Conservation (phyloP, 495 filamentous ascomycete species). For the Darksidea phi region DNA sequence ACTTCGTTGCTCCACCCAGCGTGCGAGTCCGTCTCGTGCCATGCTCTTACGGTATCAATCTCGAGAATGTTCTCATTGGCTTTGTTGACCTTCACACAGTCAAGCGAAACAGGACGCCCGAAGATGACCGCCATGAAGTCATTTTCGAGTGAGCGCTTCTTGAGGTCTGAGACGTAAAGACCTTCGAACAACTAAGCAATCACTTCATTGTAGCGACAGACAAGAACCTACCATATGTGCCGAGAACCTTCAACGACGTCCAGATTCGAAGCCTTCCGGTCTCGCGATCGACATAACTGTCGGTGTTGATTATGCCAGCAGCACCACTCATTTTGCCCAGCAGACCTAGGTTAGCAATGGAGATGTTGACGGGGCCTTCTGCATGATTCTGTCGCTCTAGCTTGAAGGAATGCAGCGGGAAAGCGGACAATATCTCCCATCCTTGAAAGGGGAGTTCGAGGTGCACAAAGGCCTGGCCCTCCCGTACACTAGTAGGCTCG, state of each 20-base stretch:
- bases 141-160: slow-evolving; percentile 56
- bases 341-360: slow-evolving; percentile 71
- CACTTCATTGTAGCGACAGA: slow-evolving; percentile 5
- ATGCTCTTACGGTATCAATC: slow-evolving; percentile 75
- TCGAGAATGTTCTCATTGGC: slow-evolving; percentile 62
- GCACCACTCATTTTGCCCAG: slow-evolving; percentile 87
- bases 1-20: slow-evolving; percentile 85
- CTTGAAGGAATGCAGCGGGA: slow-evolving; percentile 59
- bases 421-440: slow-evolving; percentile 81
- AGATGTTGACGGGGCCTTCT: slow-evolving; percentile 12
- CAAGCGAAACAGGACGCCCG: slow-evolving; percentile 63
- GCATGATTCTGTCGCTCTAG: slow-evolving; percentile 40
- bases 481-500: slow-evolving; percentile 41
- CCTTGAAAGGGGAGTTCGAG: slow-evolving; percentile 61
- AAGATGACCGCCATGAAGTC: slow-evolving; percentile 76
- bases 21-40: slow-evolving; percentile 69
- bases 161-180: slow-evolving; percentile 68
- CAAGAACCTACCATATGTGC: slow-evolving; percentile 63
- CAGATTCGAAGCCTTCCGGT: slow-evolving; percentile 63
- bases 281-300: slow-evolving; percentile 52
- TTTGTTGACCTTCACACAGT: slow-evolving; percentile 62
- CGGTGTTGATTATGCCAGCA: slow-evolving; percentile 65
- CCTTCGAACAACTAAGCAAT: slow-evolving; percentile 45
- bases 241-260: slow-evolving; percentile 75
- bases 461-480: slow-evolving; percentile 46